Conservation (phyloP, 176 grass and related monocot species). For the Aegilops sharonensis region DNA sequence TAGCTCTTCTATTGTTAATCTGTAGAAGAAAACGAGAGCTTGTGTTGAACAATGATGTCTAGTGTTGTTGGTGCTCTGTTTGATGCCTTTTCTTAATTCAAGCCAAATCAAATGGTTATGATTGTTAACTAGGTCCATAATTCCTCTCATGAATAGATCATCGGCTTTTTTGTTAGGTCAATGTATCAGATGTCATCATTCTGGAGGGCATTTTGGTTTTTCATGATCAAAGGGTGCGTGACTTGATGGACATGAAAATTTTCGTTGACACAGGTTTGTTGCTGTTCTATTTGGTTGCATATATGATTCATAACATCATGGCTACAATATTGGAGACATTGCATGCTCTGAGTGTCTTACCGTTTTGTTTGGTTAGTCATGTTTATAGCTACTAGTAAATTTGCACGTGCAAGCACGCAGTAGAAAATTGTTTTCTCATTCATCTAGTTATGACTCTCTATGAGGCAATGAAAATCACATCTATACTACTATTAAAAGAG, state of each 20-base stretch:
- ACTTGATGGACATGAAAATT: conserved; percentile 98
- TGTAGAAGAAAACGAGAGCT: neutral
- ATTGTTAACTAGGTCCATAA: conserved; percentile 22
- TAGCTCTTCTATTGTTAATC: neutral
- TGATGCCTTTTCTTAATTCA: neutral
- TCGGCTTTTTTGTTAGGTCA: conserved; percentile 64
- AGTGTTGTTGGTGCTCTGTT: neutral
- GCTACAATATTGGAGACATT: conserved; percentile 6
- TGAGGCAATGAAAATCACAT: too few species aligned
- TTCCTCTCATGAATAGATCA: neutral
- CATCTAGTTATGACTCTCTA: too few species aligned
- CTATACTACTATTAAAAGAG: too few species aligned
- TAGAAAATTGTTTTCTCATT: too few species aligned
- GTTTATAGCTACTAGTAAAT: too few species aligned
- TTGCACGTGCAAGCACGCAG: too few species aligned
- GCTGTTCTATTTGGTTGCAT: conserved; percentile 30
- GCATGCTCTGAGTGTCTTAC: neutral
- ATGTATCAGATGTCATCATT: conserved; percentile 96
- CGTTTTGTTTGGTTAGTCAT: conserved; percentile 19
- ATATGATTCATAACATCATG: neutral
- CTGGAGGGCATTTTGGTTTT: conserved; percentile 94
- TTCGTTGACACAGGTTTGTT: conserved; percentile 93
- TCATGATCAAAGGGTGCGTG: conserved; percentile 80
- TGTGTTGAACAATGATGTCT: neutral
- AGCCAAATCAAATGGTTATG: neutral